phyloP scores from a whole-genome alignment of 2,329 filamentous ascomycete genomes.

The Apiospora koreana region DNA sequence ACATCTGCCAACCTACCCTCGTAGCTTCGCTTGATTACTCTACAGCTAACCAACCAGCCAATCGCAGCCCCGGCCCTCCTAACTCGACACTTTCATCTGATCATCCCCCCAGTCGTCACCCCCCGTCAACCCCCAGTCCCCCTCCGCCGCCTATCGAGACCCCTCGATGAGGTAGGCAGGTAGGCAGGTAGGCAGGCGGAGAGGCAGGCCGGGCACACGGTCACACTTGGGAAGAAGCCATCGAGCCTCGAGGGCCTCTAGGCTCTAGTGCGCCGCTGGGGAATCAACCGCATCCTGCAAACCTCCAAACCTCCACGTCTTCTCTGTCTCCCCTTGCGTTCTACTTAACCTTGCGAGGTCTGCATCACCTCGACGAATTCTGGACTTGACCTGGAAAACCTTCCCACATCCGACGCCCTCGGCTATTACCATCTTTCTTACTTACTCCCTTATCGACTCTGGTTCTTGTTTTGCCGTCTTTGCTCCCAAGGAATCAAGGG shows the following conservation, averaged over 20 bases:
- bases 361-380: constrained; percentile 9
- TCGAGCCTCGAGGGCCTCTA: constrained; percentile 8
- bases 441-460: not conserved
- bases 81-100: not conserved
- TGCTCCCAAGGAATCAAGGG: not conserved
- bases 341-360: constrained; percentile 10
- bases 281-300: not conserved
- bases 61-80: not conserved
- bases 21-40: constrained; percentile 8
- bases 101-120: not conserved
- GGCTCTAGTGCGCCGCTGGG: not conserved
- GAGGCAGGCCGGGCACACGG: not conserved
- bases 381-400: constrained; percentile 2
- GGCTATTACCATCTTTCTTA: constrained; percentile 5
- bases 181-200: not conserved
- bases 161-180: not conserved
- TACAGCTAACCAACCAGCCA: not conserved
- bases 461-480: not conserved
- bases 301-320: not conserved
- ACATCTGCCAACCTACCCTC: constrained; percentile 3
- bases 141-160: not conserved
- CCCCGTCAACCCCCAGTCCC: not conserved
- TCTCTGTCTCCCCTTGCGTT: constrained; percentile 7
- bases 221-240: constrained; percentile 5
- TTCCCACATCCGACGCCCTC: constrained; percentile 11